Percentiles rank a stretch among this genome's conserved stretches.
Evolutionary conservation across 2,329 filamentous ascomycete species (phyloP).

Genomic region (Colletotrichum caudatum): DNA sequence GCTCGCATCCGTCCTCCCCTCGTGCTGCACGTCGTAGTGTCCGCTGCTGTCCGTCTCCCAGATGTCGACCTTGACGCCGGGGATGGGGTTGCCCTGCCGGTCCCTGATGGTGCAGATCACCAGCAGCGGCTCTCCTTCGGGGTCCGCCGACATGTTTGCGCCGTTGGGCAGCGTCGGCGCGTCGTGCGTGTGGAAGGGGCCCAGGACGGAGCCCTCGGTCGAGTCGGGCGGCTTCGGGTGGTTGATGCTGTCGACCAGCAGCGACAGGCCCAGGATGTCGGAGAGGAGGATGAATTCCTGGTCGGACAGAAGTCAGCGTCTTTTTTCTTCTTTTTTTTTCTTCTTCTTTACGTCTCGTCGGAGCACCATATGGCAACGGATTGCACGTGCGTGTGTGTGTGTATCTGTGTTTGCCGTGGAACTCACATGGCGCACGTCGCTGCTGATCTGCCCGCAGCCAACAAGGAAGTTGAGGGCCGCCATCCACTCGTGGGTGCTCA

Average conservation of each 20-base stretch:
- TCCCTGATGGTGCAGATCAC: conserved; percentile 76
- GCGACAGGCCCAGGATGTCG: conserved; percentile 79
- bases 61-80: conserved; percentile 76
- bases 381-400: no score
- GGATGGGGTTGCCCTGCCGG: conserved; percentile 68
- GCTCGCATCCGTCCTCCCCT: conserved; percentile 60
- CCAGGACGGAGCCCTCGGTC: conserved; percentile 83
- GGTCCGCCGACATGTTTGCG: conserved; percentile 70
- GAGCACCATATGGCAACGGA: no score
- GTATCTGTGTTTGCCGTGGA: not conserved
- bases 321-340: not conserved
- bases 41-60: conserved; percentile 84
- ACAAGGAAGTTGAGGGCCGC: conserved; percentile 76
- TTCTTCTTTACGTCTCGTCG: not conserved
- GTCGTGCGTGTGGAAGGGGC: conserved; percentile 84
- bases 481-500: conserved; percentile 81
- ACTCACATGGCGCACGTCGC: conserved; percentile 73
- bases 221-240: conserved; percentile 76
- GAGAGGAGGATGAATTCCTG: conserved; percentile 82
- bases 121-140: conserved; percentile 73
- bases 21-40: conserved; percentile 81
- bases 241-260: conserved; percentile 81
- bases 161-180: conserved; percentile 67
- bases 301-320: not conserved
- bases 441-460: conserved; percentile 75